Base-by-base conservation (phyloP, 1,284 basidiomycete genomes). In the Taiwanofungus camphoratus region DNA sequence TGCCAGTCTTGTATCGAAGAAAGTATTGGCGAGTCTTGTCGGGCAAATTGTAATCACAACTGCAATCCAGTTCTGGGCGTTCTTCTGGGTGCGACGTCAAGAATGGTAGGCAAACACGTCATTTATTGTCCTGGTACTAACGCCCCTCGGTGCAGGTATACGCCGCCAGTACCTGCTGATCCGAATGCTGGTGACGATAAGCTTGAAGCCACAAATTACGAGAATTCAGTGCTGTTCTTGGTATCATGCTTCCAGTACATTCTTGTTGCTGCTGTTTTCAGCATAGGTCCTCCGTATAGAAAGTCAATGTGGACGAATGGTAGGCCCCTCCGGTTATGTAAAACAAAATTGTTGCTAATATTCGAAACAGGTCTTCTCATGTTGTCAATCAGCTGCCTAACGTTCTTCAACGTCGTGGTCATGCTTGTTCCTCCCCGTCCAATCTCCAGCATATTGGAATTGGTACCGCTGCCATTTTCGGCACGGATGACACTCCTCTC, bases 211-310 rank as follows among this genome's bases (percentile, higher is more conserved):
- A 79, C 71, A 42, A 99, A 96, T 62, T 94, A 79, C 53, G 96
- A 99, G 64, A 99, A 99, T 64, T 87, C 95, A 6, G 79, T 79
- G 6, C 66, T 99, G 44, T 99, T 99, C 69, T 68, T 98, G 53
- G 75, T 98, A 39, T 97, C 94, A 3, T 95, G 91, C 51, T 99
- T 98, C 79, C 96, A 99, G 68, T 99, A 99, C 65, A 91, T 99
- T 53, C 73, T 98, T 31, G 91, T 97, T 6, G 95, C 94, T 9
- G 93, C 86, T 1, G 91, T 98, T 0, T 99, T 99, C 69, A 94
- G 89, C 61, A 97, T 98, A 52, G 96, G 96, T 0, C 93, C 94
- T 9, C 96, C 96, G 2, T 99, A 95, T 65, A 81, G 96, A 41
- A 87, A 89, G 64, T 79, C 92, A 12, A 91, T 99, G 73, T 95